Evolutionary conservation across 2,329 filamentous ascomycete genomes (phyloP).

Genomic region (Aspergillus japonicus): DNA sequence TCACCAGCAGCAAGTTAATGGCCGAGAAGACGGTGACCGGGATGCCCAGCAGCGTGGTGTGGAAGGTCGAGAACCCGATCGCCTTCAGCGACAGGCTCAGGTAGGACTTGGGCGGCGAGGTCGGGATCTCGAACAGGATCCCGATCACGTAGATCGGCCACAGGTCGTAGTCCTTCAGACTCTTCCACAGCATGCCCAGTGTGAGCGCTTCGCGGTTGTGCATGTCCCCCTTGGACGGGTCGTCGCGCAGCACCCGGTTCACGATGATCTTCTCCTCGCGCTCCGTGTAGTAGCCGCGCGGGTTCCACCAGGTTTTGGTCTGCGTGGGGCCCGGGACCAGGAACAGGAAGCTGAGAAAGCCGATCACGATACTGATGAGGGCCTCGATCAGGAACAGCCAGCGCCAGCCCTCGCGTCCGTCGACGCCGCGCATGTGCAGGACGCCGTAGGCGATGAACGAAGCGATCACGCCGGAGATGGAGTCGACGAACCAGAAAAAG

Average conservation of each 20-base stretch:
- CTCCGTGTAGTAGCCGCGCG: conserved; percentile 62
- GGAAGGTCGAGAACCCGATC: conserved; percentile 52
- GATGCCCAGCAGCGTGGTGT: conserved; percentile 59
- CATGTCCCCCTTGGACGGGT: conserved; percentile 42
- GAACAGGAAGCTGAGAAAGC: conserved; percentile 44
- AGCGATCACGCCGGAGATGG: conserved; percentile 33
- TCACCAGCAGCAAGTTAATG: conserved; percentile 47
- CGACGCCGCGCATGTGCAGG: conserved; percentile 41
- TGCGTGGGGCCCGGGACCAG: conserved; percentile 40
- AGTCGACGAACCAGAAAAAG: conserved; percentile 40
- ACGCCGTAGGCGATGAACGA: conserved; percentile 38
- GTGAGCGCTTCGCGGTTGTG: conserved; percentile 35
- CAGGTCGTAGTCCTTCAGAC: conserved; percentile 47
- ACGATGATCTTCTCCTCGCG: conserved; percentile 55
- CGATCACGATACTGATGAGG: conserved; percentile 44
- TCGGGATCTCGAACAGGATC: conserved; percentile 55
- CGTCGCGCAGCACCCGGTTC: conserved; percentile 45
- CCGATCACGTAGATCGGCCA: conserved; percentile 54
- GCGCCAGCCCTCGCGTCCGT: conserved; percentile 45
- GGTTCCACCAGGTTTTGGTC: conserved; percentile 56
- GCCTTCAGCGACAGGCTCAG: conserved; percentile 39
- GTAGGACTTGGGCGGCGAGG: conserved; percentile 33
- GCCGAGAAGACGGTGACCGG: conserved; percentile 55
- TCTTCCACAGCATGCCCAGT: conserved; percentile 41
- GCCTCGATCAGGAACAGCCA: conserved; percentile 48